phyloP scores from a whole-genome alignment of 2,329 filamentous ascomycete species.

The Plenodomus tracheiphilus region DNA sequence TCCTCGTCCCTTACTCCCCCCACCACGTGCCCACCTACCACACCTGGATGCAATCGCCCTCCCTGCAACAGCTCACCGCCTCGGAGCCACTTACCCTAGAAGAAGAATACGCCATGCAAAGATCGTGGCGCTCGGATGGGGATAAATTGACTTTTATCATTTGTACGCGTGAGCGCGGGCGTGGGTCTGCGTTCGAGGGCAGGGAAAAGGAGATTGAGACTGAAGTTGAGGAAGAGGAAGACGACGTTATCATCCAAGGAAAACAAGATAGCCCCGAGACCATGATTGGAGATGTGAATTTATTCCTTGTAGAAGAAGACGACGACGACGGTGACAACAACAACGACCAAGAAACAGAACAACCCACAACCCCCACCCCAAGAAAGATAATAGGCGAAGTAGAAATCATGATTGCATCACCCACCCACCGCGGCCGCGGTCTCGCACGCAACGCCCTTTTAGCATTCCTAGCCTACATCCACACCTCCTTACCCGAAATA shows the following conservation, averaged over 20 bases:
- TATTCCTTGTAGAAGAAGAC: conserved; percentile 66
- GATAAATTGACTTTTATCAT: conserved; percentile 95
- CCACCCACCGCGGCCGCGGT: conserved; percentile 62
- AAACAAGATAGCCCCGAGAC: conserved; percentile 56
- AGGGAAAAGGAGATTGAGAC: no score
- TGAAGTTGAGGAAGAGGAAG: no score
- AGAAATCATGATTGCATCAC: conserved; percentile 81
- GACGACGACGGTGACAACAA: conserved; percentile 8
- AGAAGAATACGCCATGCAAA: conserved; percentile 89
- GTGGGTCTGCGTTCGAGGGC: no score
- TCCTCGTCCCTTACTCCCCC: conserved; percentile 81
- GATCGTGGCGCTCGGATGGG: conserved; percentile 76
- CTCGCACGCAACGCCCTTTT: conserved; percentile 67
- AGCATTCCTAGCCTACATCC: conserved; percentile 72
- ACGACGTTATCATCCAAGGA: conserved; percentile 4
- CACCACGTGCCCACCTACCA: conserved; percentile 85
- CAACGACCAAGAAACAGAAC: conserved; percentile 8
- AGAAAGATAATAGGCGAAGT: no score
- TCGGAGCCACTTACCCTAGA: conserved; percentile 79
- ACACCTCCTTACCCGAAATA: no score
- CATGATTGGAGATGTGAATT: conserved; percentile 57
- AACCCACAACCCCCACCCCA: conserved; percentile 49
- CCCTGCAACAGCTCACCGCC: conserved; percentile 81
- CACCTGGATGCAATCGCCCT: conserved; percentile 77
- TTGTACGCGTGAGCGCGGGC: conserved; percentile 49